Evolutionary conservation across 1,284 basidiomycete species (phyloP).

Genomic region (Malassezia dermatis): DNA sequence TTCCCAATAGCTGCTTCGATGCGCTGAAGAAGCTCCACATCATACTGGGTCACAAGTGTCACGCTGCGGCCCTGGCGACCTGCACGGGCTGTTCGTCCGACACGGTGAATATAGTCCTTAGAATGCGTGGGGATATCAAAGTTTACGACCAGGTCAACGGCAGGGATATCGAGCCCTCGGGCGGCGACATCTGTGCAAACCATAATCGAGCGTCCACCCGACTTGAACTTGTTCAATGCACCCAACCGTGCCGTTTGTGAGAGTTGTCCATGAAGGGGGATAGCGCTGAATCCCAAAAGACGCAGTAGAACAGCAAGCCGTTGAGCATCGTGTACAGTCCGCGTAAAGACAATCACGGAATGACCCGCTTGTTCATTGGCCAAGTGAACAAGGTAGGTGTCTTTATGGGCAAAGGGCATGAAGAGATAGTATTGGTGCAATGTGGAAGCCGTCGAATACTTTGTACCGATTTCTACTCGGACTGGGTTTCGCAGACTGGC

Average conservation of each 20-base stretch:
- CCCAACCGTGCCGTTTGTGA: conserved; percentile 86
- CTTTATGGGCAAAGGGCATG: conserved; percentile 84
- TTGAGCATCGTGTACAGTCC: conserved; percentile 88
- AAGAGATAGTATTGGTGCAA: conserved; percentile 92
- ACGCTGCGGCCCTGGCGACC: conserved; percentile 90
- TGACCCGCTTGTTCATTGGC: conserved; percentile 80
- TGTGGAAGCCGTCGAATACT: conserved; percentile 96
- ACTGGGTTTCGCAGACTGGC: conserved; percentile 91
- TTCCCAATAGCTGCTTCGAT: conserved; percentile 73
- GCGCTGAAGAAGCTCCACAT: conserved; percentile 88
- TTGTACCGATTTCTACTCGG: conserved; percentile 79
- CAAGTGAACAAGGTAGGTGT: conserved; percentile 79
- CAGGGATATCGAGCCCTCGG: conserved; percentile 81
- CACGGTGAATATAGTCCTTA: conserved; percentile 98
- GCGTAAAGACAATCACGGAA: conserved; percentile 89
- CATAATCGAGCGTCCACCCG: conserved; percentile 77
- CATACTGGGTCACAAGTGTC: conserved; percentile 94
- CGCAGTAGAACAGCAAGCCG: conserved; percentile 79
- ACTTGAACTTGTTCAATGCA: conserved; percentile 91
- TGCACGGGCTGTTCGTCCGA: conserved; percentile 91
- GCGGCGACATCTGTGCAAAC: conserved; percentile 98
- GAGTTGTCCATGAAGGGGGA: conserved; percentile 90
- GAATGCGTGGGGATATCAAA: conserved; percentile 97
- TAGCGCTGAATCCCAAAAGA: conserved; percentile 82
- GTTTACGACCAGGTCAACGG: conserved; percentile 93